Base-by-base conservation (phyloP, 108 stramenopile species). In the Stephanodiscus minutulus region DNA sequence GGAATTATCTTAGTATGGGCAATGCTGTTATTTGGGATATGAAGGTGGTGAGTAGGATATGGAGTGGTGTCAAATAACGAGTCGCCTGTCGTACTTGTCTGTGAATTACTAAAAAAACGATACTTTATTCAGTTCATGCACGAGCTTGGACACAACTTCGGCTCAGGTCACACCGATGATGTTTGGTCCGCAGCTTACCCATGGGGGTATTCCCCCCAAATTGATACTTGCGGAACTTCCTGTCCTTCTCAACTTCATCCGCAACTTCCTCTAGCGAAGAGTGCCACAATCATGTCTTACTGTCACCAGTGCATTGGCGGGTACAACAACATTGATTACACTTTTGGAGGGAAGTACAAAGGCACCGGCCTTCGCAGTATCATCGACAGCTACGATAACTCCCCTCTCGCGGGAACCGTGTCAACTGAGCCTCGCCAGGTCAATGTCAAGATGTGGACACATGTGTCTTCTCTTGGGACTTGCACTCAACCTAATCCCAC, bases 161-260 rank as follows among this genome's bases (percentile, higher is more conserved):
- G 35, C 4, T 58, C 57, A n/a, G 31, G 28, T 6, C 57, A 58
- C 35, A 58, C 57, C 17, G 33, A 58, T 58, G 0, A 12, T 17
- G 35, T 36, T 36, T 36, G 35, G 35, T 36, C 35, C 3, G 3
- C 35, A 36, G 7, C 5, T 36, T 3, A 36, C 7, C 35, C 35
- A 7, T 36, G 5, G 7, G 55, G 25, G 7, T 47, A 64, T 39
- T 22, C 21, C 0, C 62, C 62, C 24, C 6, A 25, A 1, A 7
- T 63, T 25, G 62, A 63, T 49, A 63, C 36, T 15, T 63, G 62
- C 25, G 62, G 62, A 49, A 63, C 3, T 28, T 28, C 46, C 28
- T 63, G 62, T 12, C 62, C 62, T 20, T 7, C 62, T 10, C 15
- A 22, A 17, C 35, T 7, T 24, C 61, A 27, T 44, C 20, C 61